Evolutionary conservation across 768 basidiomycete species (phyloP).

Genomic region (Lactarius hengduanensis): DNA sequence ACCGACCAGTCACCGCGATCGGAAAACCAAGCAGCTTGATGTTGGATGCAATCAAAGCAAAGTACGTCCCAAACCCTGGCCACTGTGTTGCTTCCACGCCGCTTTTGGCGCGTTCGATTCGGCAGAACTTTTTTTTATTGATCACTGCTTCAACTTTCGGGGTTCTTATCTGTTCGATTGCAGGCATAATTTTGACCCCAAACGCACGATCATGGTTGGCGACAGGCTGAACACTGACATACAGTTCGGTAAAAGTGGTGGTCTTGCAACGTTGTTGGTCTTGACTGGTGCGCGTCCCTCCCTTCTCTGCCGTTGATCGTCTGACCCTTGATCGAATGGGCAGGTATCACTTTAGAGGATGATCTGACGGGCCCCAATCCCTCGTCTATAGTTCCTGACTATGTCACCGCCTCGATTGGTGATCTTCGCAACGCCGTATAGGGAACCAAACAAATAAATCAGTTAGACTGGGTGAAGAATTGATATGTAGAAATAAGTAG

Average conservation of each 20-base stretch:
- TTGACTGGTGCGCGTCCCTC: slow-evolving; percentile 64
- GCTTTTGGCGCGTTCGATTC: slow-evolving; percentile 7
- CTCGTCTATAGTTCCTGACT: slow-evolving; percentile 75
- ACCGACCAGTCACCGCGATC: slow-evolving; percentile 66
- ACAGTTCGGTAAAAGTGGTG: slow-evolving; percentile 84
- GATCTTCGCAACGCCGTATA: slow-evolving; percentile 52
- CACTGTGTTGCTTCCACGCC: background rate
- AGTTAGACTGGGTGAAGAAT: slow-evolving; percentile 4
- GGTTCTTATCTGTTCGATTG: slow-evolving; percentile 6
- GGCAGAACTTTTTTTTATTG: slow-evolving; percentile 4
- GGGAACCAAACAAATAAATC: background rate
- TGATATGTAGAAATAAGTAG: background rate
- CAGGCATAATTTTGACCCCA: slow-evolving; percentile 85
- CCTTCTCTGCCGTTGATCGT: slow-evolving; percentile 5
- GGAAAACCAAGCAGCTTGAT: slow-evolving; percentile 92
- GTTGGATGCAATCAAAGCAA: slow-evolving; percentile 88
- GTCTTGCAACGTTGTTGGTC: slow-evolving; percentile 84
- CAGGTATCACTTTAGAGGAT: slow-evolving; percentile 75
- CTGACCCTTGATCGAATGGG: background rate
- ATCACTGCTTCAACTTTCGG: background rate
- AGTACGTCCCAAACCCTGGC: slow-evolving; percentile 41
- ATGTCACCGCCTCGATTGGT: slow-evolving; percentile 75
- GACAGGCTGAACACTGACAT: slow-evolving; percentile 97
- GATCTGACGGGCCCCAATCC: slow-evolving; percentile 72
- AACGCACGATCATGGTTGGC: slow-evolving; percentile 90